phyloP scores from a whole-genome alignment of 345 rosid genomes.

The Salix caprea region DNA sequence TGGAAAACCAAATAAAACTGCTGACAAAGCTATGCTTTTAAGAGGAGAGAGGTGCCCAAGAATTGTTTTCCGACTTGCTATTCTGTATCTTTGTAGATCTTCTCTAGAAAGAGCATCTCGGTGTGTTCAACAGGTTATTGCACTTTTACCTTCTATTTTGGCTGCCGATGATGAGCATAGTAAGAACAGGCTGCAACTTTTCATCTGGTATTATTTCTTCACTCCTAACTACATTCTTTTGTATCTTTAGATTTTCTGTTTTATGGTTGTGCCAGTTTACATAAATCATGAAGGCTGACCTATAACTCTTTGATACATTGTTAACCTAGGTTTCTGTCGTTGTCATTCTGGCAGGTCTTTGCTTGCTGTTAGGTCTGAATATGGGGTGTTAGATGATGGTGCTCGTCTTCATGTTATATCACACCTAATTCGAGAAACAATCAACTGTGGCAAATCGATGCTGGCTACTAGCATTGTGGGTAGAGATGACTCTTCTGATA shows the following conservation, averaged over 20 bases:
- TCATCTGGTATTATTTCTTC: constrained; percentile 56
- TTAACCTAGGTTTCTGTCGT: constrained; percentile 14
- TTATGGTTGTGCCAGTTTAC: not conserved
- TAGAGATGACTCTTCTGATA: constrained; percentile 64
- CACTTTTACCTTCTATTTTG: constrained; percentile 74
- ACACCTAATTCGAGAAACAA: constrained; percentile 84
- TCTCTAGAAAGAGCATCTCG: constrained; percentile 82
- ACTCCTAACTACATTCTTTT: not conserved
- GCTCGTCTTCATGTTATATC: constrained; percentile 89
- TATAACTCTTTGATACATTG: not conserved
- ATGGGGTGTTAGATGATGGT: constrained; percentile 76
- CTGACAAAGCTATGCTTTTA: constrained; percentile 91
- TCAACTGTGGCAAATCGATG: constrained; percentile 72
- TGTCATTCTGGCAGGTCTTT: constrained; percentile 49
- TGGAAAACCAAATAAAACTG: constrained; percentile 68
- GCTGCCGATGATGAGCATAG: constrained; percentile 84
- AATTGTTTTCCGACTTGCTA: constrained; percentile 76
- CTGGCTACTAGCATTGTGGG: constrained; percentile 69
- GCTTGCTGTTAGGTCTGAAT: constrained; percentile 73
- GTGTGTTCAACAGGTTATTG: constrained; percentile 77
- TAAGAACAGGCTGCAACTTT: constrained; percentile 82
- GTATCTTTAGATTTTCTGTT: not conserved
- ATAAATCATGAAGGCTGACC: not conserved
- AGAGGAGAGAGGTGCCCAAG: constrained; percentile 92
- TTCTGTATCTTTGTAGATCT: constrained; percentile 72